A percentile compares a stretch with the other conserved stretches of the same genome.
These are phyloP conservation scores for Blastobotrys apis DNA, from an alignment of 1,139 yeast genomes.

Conservation along the genomic window DNA sequence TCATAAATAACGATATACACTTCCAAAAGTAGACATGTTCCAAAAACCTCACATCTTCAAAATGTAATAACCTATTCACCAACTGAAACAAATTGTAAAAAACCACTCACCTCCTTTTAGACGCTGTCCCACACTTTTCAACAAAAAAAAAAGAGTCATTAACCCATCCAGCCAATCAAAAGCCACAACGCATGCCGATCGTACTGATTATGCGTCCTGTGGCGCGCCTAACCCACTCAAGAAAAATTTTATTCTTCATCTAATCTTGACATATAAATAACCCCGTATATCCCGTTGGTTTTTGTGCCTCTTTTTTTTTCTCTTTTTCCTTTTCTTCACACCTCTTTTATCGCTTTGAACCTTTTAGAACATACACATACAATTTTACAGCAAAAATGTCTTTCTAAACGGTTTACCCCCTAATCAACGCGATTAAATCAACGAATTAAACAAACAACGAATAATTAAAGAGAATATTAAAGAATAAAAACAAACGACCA, in stretches of 20 bases:
- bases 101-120: no score
- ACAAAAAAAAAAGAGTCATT: slow-evolving; percentile 6
- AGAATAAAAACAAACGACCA: not conserved
- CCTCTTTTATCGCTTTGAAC: not conserved
- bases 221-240: slow-evolving; percentile 3
- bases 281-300: not conserved
- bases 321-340: slow-evolving; percentile 5
- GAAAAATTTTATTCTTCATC: no score
- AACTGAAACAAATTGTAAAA: no score
- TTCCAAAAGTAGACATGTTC: not conserved
- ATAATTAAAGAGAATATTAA: not conserved
- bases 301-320: slow-evolving; percentile 3
- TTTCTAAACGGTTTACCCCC: slow-evolving; percentile 16
- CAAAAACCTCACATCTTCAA: not conserved
- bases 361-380: slow-evolving; percentile 8
- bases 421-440: slow-evolving; percentile 4
- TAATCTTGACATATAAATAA: not conserved
- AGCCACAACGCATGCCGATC: not conserved
- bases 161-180: slow-evolving; percentile 5
- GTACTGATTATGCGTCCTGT: not conserved
- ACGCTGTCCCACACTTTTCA: no score
- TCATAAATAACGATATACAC: not conserved
- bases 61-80: not conserved
- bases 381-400: slow-evolving; percentile 15
- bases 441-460: slow-evolving; percentile 1